Conservation (phyloP, 1,139 yeast genomes). For the Scheffersomyces cryptocercus region DNA sequence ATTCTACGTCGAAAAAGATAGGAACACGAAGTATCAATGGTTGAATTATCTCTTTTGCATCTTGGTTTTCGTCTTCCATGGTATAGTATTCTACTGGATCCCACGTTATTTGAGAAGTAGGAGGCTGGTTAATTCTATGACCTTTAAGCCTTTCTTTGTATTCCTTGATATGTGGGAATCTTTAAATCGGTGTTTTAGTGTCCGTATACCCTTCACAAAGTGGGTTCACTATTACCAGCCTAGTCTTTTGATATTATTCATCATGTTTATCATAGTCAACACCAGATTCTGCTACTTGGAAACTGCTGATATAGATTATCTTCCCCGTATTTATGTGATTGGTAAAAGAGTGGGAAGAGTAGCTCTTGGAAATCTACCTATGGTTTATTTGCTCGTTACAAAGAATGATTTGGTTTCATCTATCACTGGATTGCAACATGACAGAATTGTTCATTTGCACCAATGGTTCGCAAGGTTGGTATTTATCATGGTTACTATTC, state of each 20-base stretch:
- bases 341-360: constrained; percentile 47
- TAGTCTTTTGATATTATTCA: constrained; percentile 31
- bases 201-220: constrained; percentile 20
- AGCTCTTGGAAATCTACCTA: constrained; percentile 45
- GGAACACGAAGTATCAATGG: constrained; percentile 42
- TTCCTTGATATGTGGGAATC: constrained; percentile 29
- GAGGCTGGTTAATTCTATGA: constrained; percentile 9
- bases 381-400: constrained; percentile 34
- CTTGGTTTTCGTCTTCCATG: constrained; percentile 33
- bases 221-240: constrained; percentile 39
- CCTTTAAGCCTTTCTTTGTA: constrained; percentile 20
- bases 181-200: constrained; percentile 25
- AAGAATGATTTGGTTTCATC: constrained; percentile 44
- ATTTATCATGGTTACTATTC: constrained; percentile 40
- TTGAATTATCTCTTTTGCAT: constrained; percentile 30
- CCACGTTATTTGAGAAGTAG: constrained; percentile 26
- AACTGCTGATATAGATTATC: constrained; percentile 41
- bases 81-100: constrained; percentile 43
- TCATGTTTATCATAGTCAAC: constrained; percentile 29
- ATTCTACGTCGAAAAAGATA: constrained; percentile 34
- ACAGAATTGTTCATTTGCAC: constrained; percentile 40
- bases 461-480: constrained; percentile 46
- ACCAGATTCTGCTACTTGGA: constrained; percentile 26
- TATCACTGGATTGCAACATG: constrained; percentile 45
- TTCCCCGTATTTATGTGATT: constrained; percentile 38